A percentile compares a stretch with the other conserved stretches of the same genome.
These are phyloP conservation scores for Mucor sp. DNA, from an alignment of 371 early-diverging fungal species.

Conservation along the genomic window DNA sequence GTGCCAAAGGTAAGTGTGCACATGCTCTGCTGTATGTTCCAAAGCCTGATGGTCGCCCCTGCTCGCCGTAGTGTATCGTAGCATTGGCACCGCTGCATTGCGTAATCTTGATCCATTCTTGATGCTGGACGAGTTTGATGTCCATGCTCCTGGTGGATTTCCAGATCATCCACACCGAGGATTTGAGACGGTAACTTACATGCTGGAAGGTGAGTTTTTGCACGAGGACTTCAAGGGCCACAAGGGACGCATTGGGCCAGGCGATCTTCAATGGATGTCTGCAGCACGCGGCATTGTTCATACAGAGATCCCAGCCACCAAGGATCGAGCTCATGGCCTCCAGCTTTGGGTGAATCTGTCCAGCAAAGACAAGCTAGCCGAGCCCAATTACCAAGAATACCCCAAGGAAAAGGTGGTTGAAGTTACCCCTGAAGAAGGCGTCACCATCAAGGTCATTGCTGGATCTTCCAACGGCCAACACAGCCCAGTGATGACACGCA, in stretches of 20 bases:
- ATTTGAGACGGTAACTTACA: constrained; percentile 78
- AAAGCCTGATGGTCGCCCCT: no score
- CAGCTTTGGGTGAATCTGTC: constrained; percentile 89
- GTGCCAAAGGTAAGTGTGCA: constrained; percentile 14
- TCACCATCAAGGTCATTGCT: constrained; percentile 74
- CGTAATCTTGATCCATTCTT: constrained; percentile 84
- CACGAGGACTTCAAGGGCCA: constrained; percentile 86
- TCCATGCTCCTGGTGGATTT: constrained; percentile 57
- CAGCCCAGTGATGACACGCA: constrained; percentile 62
- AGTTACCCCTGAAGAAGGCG: constrained; percentile 54
- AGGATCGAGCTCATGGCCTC: constrained; percentile 57
- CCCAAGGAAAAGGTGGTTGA: constrained; percentile 56
- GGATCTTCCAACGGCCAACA: constrained; percentile 64
- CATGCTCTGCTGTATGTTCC: no score
- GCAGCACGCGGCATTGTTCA: constrained; percentile 81
- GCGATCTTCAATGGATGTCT: constrained; percentile 79
- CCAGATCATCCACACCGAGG: constrained; percentile 55
- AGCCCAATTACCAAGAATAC: constrained; percentile 79
- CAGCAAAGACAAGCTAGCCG: constrained; percentile 71
- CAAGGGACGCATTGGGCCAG: constrained; percentile 69
- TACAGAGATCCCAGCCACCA: constrained; percentile 68
- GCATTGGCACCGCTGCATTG: constrained; percentile 67
- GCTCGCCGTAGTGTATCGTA: constrained; percentile 66
- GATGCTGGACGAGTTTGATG: constrained; percentile 78
- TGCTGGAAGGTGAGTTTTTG: constrained; percentile 69